phyloP scores from a whole-genome alignment of 1,284 basidiomycete genomes.

The Mycocalia duriaeana region DNA sequence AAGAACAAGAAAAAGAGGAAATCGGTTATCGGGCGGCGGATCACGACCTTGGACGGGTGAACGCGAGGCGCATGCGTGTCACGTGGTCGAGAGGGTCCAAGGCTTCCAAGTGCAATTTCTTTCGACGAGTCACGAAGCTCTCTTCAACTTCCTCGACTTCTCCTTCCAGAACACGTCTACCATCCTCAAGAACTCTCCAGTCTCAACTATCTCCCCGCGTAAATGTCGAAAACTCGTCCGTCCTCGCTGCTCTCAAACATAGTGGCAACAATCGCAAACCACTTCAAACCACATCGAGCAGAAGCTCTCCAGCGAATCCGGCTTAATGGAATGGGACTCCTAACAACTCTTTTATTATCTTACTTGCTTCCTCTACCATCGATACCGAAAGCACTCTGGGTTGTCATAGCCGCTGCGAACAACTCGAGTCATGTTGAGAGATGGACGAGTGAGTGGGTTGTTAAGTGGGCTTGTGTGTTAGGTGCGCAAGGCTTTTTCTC shows the following conservation, averaged over 20 bases:
- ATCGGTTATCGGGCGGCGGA: too few species aligned
- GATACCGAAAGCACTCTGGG: constrained; percentile 27
- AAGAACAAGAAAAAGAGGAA: too few species aligned
- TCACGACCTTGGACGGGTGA: too few species aligned
- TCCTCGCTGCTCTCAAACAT: constrained; percentile 10
- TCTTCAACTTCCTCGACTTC: too few species aligned
- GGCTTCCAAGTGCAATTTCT: too few species aligned
- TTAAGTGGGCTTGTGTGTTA: constrained; percentile 29
- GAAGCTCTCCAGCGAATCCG: constrained; percentile 54
- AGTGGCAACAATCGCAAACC: constrained; percentile 11
- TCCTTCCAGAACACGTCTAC: neutral
- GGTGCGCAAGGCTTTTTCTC: too few species aligned
- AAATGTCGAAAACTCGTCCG: neutral
- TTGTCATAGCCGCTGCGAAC: constrained; percentile 22
- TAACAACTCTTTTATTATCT: constrained; percentile 42
- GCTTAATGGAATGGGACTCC: constrained; percentile 40
- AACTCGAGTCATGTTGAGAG: constrained; percentile 17
- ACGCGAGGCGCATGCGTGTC: too few species aligned
- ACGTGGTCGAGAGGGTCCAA: too few species aligned
- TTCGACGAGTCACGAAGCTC: too few species aligned
- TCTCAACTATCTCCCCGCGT: neutral
- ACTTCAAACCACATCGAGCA: constrained; percentile 47
- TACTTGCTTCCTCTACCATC: constrained; percentile 51
- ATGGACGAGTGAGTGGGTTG: constrained; percentile 27
- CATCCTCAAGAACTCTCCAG: neutral